Evolutionary conservation across 257 asterid genomes (phyloP).

Genomic region (Capsicum pubescens): DNA sequence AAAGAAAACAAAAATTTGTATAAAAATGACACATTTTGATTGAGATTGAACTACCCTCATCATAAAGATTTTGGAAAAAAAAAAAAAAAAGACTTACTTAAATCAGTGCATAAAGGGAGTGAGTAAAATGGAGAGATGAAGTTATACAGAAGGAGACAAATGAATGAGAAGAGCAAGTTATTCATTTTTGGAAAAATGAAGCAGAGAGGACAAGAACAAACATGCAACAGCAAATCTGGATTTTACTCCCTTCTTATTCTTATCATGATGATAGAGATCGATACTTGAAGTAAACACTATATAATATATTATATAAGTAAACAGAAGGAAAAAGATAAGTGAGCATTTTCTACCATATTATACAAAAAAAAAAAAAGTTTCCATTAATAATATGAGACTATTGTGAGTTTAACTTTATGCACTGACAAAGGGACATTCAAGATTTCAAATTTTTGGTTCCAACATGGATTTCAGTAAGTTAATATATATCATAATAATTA

Average conservation of each 20-base stretch:
- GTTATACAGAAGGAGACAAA: conserved; percentile 50
- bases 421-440: neutral
- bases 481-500: neutral
- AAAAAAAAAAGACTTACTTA: conserved; percentile 54
- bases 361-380: neutral
- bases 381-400: neutral
- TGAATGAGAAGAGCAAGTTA: conserved; percentile 32
- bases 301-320: neutral
- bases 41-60: conserved; percentile 27
- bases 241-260: neutral
- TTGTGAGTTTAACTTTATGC: neutral
- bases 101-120: conserved; percentile 71
- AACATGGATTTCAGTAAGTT: neutral
- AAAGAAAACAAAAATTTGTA: conserved; percentile 2
- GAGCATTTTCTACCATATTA: neutral
- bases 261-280: neutral
- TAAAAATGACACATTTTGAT: neutral
- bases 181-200: conserved; percentile 45
- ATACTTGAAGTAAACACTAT: neutral
- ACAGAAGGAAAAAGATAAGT: neutral
- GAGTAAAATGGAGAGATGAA: conserved; percentile 59
- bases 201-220: conserved; percentile 36
- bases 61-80: neutral
- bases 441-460: neutral
- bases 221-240: conserved; percentile 9